Evolutionary conservation across 2,329 filamentous ascomycete genomes (phyloP).

Genomic region (Aphanocladium album): DNA sequence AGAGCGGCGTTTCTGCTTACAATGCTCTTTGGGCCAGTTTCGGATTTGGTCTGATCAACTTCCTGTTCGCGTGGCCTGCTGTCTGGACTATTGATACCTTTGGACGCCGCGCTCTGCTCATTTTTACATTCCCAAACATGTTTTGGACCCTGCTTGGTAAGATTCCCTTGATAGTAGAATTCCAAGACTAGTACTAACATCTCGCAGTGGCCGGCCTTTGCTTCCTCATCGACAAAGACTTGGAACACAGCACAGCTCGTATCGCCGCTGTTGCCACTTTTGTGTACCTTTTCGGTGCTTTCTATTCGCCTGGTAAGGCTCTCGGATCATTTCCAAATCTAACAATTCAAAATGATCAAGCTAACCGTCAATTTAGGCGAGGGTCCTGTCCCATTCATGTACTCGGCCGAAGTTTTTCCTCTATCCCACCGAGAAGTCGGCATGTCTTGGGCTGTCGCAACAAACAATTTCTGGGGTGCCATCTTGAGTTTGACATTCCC

Average conservation of each 20-base stretch:
- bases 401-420: conserved; percentile 56
- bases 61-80: conserved; percentile 58
- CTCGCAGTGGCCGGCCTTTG: conserved; percentile 28
- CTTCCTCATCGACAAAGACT: conserved; percentile 25
- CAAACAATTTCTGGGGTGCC: conserved; percentile 47
- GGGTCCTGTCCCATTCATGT: conserved; percentile 54
- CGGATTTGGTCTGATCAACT: conserved; percentile 51
- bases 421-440: conserved; percentile 56
- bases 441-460: conserved; percentile 56
- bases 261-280: conserved; percentile 54
- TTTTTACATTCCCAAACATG: conserved; percentile 63
- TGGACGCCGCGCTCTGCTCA: conserved; percentile 53
- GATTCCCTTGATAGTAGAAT: background rate
- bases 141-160: conserved; percentile 48
- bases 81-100: conserved; percentile 61
- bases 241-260: conserved; percentile 35
- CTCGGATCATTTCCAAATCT: background rate
- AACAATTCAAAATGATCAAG: background rate
- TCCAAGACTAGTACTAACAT: conserved; percentile 3
- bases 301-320: conserved; percentile 51
- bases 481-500: conserved; percentile 45
- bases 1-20: conserved; percentile 35
- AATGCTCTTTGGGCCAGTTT: conserved; percentile 37
- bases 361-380: conserved; percentile 28
- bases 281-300: conserved; percentile 57